A percentile compares a stretch with the other conserved stretches of the same genome.
phyloP scores from a whole-genome alignment of 83 land plant species.

The Picea mariana region DNA sequence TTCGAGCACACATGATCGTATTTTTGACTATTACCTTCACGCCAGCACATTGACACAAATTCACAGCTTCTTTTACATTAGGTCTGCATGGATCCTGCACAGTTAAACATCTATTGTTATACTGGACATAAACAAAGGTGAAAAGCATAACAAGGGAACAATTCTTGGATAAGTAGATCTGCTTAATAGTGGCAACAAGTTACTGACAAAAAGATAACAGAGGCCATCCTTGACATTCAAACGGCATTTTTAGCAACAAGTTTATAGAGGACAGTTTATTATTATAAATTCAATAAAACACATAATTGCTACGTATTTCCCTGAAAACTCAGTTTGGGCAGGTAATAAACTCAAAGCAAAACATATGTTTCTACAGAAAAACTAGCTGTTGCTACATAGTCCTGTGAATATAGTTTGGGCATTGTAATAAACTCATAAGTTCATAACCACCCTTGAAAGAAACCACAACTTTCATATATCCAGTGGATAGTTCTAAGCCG shows the following conservation, averaged over 20 bases:
- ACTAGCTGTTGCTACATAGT: too few relatives aligned
- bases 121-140: neutral
- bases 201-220: neutral
- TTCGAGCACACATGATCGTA: neutral
- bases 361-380: neutral
- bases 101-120: neutral
- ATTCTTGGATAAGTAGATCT: too few relatives aligned
- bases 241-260: neutral
- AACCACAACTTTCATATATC: too few relatives aligned
- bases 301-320: neutral
- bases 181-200: neutral
- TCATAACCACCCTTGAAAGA: too few relatives aligned
- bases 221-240: neutral
- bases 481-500: too few relatives aligned
- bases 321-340: neutral
- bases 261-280: neutral
- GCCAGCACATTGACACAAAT: slow-evolving; percentile 66
- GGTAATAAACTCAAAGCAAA: neutral
- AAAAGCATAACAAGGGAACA: too few relatives aligned
- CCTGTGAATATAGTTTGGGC: too few relatives aligned
- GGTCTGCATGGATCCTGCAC: slow-evolving; percentile 72
- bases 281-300: neutral
- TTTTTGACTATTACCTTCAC: slow-evolving; percentile 32
- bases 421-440: too few relatives aligned
- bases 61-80: slow-evolving; percentile 72